Evolutionary conservation across 2,329 filamentous ascomycete species (phyloP).

Genomic region (Davidsoniella neocaledoniae): DNA sequence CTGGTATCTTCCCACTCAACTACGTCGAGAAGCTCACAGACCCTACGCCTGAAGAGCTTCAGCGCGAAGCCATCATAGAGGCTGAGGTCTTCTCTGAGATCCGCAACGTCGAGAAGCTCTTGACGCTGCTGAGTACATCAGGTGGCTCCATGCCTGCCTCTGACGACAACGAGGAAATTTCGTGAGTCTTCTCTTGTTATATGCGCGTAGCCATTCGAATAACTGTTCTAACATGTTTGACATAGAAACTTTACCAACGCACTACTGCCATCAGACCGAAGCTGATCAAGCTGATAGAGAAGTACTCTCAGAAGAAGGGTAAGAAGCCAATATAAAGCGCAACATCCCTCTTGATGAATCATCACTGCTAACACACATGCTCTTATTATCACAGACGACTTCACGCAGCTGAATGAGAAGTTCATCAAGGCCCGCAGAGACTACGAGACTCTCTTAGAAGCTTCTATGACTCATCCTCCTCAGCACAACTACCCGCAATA

Average conservation of each 20-base stretch:
- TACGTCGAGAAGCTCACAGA: constrained; percentile 97
- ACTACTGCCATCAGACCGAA: constrained; percentile 90
- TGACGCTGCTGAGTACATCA: constrained; percentile 80
- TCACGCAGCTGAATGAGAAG: constrained; percentile 96
- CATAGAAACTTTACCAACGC: constrained; percentile 66
- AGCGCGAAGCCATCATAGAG: constrained; percentile 93
- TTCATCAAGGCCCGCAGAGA: constrained; percentile 97
- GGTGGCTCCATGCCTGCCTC: constrained; percentile 55
- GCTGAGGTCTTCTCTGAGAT: constrained; percentile 48
- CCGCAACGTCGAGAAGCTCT: constrained; percentile 49
- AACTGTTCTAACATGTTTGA: constrained; percentile 2
- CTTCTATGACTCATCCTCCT: constrained; percentile 89
- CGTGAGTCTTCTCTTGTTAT: constrained; percentile 26
- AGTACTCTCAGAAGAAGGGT: constrained; percentile 99
- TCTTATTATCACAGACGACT: constrained; percentile 58
- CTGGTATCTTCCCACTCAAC: constrained; percentile 94
- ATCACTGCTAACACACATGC: constrained; percentile 12
- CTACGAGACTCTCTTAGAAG: constrained; percentile 89
- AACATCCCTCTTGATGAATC: neutral
- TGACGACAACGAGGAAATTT: constrained; percentile 94
- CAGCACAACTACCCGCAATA: constrained; percentile 54
- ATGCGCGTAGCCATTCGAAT: neutral
- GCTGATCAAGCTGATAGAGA: constrained; percentile 92
- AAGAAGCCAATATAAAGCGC: constrained; percentile 13
- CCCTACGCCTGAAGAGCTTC: constrained; percentile 83